phyloP scores from a whole-genome alignment of 768 basidiomycete species.

The Russula vinacea region DNA sequence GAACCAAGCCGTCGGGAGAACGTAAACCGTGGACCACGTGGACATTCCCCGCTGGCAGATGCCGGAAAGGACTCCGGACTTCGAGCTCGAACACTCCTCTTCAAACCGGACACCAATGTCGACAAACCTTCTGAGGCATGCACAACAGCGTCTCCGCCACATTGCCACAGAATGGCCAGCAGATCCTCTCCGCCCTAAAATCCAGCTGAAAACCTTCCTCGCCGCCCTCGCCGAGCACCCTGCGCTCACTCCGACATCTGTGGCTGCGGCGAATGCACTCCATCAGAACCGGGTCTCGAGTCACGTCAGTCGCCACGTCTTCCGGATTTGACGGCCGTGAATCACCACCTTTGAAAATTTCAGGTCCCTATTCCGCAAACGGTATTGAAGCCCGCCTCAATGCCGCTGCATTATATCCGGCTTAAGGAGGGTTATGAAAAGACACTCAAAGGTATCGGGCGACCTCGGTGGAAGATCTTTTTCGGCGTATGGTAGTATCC shows the following conservation, averaged over 20 bases:
- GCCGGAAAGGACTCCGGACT: neutral
- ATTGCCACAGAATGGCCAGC: conserved; percentile 63
- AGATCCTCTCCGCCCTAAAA: conserved; percentile 74
- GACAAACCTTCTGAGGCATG: conserved; percentile 40
- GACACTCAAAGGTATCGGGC: conserved; percentile 68
- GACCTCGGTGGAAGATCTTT: conserved; percentile 84
- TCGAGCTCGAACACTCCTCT: neutral
- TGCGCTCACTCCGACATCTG: conserved; percentile 57
- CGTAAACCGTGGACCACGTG: neutral
- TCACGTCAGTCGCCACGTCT: conserved; percentile 44
- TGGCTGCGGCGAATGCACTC: conserved; percentile 56
- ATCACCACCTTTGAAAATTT: conserved; percentile 9
- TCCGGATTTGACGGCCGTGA: neutral
- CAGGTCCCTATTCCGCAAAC: conserved; percentile 67
- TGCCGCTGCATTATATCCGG: conserved; percentile 69
- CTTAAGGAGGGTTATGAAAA: conserved; percentile 72
- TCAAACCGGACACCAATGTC: conserved; percentile 17
- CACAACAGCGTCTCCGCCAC: conserved; percentile 46
- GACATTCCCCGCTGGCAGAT: neutral
- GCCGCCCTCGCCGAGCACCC: conserved; percentile 65
- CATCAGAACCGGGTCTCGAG: conserved; percentile 53
- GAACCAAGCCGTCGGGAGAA: neutral
- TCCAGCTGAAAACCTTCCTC: conserved; percentile 68
- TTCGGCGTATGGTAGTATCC: conserved; percentile 67
- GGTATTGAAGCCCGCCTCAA: conserved; percentile 64